Base-by-base conservation (phyloP, 371 early-diverging fungal species). In the Mucor saturninus region DNA sequence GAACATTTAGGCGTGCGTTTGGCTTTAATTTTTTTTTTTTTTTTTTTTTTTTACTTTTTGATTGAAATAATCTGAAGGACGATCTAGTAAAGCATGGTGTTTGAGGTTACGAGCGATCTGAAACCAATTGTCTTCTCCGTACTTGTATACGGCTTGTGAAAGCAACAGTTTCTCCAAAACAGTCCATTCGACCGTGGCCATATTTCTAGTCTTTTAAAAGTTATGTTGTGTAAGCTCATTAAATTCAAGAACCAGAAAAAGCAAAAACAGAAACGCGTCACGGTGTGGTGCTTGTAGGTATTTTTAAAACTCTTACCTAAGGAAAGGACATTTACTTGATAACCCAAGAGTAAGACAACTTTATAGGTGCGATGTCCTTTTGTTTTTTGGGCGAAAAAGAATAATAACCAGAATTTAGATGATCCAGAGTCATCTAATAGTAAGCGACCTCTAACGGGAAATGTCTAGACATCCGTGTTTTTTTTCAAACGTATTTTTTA, bases 41-140 rank as follows among this genome's bases (percentile, higher is more conserved):
- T 21, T 21, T 21, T 51, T 65, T 32, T 42, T 8, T 38, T 9
- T 43, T 65, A 82, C 84, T 67, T 77, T 79, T 64, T 78, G 80
- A 26, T 80, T 77, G 35, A 80, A 83, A 49, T 78, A 83, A 61
- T 79, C 84, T 49, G 68, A 69, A n/a, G 83, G 70, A 35, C 83
- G 69, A 61, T 78, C 71, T 10, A 84, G 49, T 55, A 82, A 62
- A n/a, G 83, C 76, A 64, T 88, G 86, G 10, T 74, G 73, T 45
- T 81, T 79, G 57, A 89, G 69, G 45, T 76, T 77, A 37, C 80
- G 76, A 32, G 86, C 77, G 48, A 88, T 81, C 29, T 81, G 76
- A 15, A 78, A 70, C 88, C 88, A 89, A 55, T 82, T 80, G 50
- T 83, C 82, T 64, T 83, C 87, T n/a, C 88, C 86, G 72, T 79